A percentile compares a stretch with the other conserved stretches of the same genome.
Conservation (phyloP, 1,284 basidiomycete genomes). For the Hemileia vastatrix region DNA sequence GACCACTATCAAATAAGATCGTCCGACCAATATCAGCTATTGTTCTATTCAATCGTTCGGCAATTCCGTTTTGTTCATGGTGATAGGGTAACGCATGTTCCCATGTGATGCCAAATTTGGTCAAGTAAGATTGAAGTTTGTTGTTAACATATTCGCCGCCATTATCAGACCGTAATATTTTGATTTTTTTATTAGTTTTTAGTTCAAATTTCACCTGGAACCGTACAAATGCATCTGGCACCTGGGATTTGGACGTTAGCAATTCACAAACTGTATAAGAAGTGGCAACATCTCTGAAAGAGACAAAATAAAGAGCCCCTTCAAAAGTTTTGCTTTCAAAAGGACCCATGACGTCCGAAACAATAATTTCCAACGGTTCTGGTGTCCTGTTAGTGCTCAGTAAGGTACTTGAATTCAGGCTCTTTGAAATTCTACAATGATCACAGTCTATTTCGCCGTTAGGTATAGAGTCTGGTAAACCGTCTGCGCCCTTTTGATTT, state of each 20-base stretch:
- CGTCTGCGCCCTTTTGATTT: background rate
- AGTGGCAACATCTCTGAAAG: background rate
- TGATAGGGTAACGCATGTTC: conserved; percentile 4
- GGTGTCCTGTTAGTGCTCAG: too few species aligned
- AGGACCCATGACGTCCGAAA: conserved; percentile 9
- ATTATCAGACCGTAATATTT: conserved; percentile 1
- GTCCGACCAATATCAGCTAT: conserved; percentile 13
- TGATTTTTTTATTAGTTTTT: background rate
- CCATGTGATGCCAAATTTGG: conserved; percentile 8
- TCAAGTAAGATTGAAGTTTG: background rate
- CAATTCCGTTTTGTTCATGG: conserved; percentile 24
- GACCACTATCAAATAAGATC: background rate
- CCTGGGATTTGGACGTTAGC: background rate
- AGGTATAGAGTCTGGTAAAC: background rate
- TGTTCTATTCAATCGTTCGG: conserved; percentile 4
- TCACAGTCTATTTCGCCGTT: too few species aligned
- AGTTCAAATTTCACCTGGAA: too few species aligned
- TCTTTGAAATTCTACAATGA: too few species aligned
- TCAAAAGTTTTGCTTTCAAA: background rate
- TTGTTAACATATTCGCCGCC: background rate
- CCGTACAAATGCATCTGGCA: too few species aligned
- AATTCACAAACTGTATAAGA: background rate
- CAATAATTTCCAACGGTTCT: background rate
- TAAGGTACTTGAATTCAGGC: too few species aligned
- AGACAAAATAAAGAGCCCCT: background rate